Evolutionary conservation across 2,329 filamentous ascomycete species (phyloP), one percentile per base, ranked within the genome.

Genomic region (Cercospora citrullina): DNA sequence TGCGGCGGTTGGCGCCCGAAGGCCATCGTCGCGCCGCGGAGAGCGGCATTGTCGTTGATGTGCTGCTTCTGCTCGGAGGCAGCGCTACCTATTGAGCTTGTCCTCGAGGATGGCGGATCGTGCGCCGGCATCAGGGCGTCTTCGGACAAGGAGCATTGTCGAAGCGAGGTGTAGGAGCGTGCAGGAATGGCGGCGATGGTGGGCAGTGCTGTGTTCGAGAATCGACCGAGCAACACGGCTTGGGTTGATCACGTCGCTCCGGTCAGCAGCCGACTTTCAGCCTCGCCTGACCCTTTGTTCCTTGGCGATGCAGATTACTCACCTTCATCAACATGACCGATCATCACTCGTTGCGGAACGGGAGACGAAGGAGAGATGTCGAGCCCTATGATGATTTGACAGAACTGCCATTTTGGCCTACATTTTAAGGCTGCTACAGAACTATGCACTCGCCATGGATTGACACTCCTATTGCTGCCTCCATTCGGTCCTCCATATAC

Each of bases 21-120:
- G 23, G 84, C 84, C 48, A 79, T 72, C 5, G 80, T 77, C 8
- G 84, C 84, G 33, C 84, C 84, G 63, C 78, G 78, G 14, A 86
- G 79, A 57, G 84, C 84, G 58, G 84, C 82, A 75, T 82, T 75
- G 48, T 57, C 39, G 60, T 16, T 39, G 61, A 57, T 28, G 60
- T 64, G 68, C 42, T 71, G 72, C 33, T 67, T 63, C 21, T 33
- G 33, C 59, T 65, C 53, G 57, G 62, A 39, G 31, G 68, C 65
- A 9, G 65, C 66, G 57, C 71, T 74, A 69, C 68, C 68, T 63
- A 69, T 67, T 53, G 74, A 74, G 31, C 72, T 70, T 30, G 71
- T 64, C 68, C 75, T 69, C 21, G 72, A 74, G 28, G 48, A 36
- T 26, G 61, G 61, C 42, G 71, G 63, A 18, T 55, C 28, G 42